Evolutionary conservation across 495 filamentous ascomycete species (phyloP).

Genomic region (Tuber umbilicatum): DNA sequence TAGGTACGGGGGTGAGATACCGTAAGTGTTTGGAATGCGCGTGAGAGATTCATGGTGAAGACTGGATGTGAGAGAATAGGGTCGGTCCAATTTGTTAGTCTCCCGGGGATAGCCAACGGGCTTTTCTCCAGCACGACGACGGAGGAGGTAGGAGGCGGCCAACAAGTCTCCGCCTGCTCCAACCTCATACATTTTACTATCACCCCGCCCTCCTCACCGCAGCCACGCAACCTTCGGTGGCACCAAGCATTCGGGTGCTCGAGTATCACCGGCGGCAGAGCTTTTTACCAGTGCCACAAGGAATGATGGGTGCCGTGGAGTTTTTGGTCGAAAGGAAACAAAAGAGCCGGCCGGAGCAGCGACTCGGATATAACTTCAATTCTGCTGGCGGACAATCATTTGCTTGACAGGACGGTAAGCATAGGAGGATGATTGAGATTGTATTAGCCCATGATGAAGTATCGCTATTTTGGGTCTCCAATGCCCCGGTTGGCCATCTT

Average conservation of each 20-base stretch:
- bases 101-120: neutral
- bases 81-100: neutral
- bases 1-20: neutral
- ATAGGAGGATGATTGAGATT: neutral
- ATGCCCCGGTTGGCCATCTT: neutral
- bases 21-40: neutral
- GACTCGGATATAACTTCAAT: neutral
- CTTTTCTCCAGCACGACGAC: neutral
- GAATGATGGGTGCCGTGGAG: neutral
- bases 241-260: neutral
- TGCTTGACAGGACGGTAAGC: neutral
- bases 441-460: neutral
- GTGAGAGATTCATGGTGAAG: neutral
- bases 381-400: neutral
- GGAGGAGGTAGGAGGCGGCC: neutral
- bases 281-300: neutral
- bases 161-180: neutral
- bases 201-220: neutral
- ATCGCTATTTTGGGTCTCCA: neutral
- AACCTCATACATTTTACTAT: neutral
- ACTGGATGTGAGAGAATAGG: neutral
- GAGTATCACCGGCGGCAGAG: neutral
- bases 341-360: neutral
- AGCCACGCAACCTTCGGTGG: neutral
- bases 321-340: neutral